phyloP scores from a whole-genome alignment of 495 filamentous ascomycete species.

The Glonium stellatum region DNA sequence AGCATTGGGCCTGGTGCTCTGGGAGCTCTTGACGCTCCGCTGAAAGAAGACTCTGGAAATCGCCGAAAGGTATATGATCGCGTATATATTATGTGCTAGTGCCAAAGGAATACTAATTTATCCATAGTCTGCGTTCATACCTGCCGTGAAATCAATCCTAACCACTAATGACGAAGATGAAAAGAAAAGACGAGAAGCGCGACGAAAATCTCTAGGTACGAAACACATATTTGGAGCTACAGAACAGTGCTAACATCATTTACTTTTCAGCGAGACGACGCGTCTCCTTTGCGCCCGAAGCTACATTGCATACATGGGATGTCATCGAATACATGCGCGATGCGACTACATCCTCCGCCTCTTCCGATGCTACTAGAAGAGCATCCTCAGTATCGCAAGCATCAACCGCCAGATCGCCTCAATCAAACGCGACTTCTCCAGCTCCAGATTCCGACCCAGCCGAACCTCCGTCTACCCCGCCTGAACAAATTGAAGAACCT shows the following conservation, averaged over 20 bases:
- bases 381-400: constrained; percentile 52
- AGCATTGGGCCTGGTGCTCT: constrained; percentile 89
- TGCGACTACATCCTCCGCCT: constrained; percentile 75
- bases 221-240: neutral
- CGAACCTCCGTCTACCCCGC: constrained; percentile 60
- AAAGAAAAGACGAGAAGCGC: constrained; percentile 69
- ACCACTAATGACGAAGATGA: constrained; percentile 62
- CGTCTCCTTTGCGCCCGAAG: constrained; percentile 95
- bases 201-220: constrained; percentile 75
- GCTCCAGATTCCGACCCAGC: constrained; percentile 42
- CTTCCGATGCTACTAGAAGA: constrained; percentile 61
- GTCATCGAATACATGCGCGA: constrained; percentile 85
- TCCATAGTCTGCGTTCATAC: constrained; percentile 47
- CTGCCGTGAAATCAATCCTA: constrained; percentile 70
- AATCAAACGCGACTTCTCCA: constrained; percentile 39
- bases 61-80: constrained; percentile 55
- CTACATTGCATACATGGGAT: constrained; percentile 95
- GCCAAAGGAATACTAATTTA: constrained; percentile 5
- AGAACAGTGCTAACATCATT: neutral
- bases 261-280: constrained; percentile 59
- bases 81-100: neutral
- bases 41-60: constrained; percentile 74
- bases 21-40: constrained; percentile 46
- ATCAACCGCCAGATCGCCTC: constrained; percentile 38
- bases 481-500: constrained; percentile 54